Conservation (phyloP, 352 stramenopile species). For the Globisporangium nagaii region DNA sequence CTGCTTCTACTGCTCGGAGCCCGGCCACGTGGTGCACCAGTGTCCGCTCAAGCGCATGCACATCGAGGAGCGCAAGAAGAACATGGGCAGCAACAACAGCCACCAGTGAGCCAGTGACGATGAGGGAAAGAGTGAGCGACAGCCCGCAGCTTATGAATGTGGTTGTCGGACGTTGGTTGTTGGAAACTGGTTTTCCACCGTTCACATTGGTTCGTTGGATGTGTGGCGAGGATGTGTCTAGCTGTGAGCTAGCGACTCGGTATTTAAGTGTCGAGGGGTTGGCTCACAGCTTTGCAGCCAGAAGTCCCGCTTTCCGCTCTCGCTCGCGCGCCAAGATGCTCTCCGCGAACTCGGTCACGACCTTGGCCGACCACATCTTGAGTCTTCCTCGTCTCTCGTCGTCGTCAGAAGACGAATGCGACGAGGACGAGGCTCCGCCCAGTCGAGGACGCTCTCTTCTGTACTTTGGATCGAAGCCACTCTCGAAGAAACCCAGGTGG, state of each 20-base stretch:
- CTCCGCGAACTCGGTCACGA: slow-evolving; percentile 50
- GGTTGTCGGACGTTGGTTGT: too few species aligned
- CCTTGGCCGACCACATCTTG: slow-evolving; percentile 41
- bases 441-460: neutral
- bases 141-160: too few species aligned
- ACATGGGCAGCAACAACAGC: neutral
- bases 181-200: too few species aligned
- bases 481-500: slow-evolving; percentile 68
- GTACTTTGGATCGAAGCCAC: slow-evolving; percentile 1
- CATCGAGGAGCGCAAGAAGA: slow-evolving; percentile 9
- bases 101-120: neutral
- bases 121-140: too few species aligned
- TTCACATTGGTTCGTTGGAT: too few species aligned
- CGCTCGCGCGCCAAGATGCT: slow-evolving; percentile 26
- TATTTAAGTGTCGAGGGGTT: too few species aligned
- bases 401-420: neutral
- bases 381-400: slow-evolving; percentile 7
- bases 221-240: too few species aligned
- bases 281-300: neutral
- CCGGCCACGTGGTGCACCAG: slow-evolving; percentile 4
- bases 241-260: too few species aligned
- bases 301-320: slow-evolving; percentile 5
- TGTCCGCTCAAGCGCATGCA: slow-evolving; percentile 7
- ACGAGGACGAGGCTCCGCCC: neutral
- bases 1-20: slow-evolving; percentile 5